Evolutionary conservation across 208 protist genomes (phyloP).

Genomic region (Wallacemonas collosoma): DNA sequence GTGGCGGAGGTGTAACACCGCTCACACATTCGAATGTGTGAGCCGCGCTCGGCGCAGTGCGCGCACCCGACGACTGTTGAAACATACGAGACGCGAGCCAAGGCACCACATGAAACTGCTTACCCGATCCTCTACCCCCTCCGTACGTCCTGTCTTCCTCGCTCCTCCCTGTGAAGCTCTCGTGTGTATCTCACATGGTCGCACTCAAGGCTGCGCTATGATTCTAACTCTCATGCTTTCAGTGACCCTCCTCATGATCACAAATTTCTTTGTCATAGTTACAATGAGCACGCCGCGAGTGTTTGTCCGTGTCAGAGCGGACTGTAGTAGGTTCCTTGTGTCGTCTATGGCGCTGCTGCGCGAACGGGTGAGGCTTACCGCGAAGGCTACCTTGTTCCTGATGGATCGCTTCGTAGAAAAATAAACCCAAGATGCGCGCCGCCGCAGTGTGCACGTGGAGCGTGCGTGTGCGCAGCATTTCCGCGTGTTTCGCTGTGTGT

Average conservation of each 20-base stretch:
- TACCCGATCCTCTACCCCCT: no score
- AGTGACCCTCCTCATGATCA: slow-evolving; percentile 29
- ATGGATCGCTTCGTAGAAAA: slow-evolving; percentile 64
- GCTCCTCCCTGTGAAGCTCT: neutral
- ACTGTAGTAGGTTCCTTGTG: neutral
- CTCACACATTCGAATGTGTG: no score
- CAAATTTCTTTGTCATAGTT: slow-evolving; percentile 47
- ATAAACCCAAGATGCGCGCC: slow-evolving; percentile 43
- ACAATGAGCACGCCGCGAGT: slow-evolving; percentile 26
- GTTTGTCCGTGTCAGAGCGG: no score
- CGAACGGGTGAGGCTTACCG: slow-evolving; percentile 53
- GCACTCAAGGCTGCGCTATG: slow-evolving; percentile 8
- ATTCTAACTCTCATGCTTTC: slow-evolving; percentile 35
- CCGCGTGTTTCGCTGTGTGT: neutral
- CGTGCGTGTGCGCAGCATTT: neutral
- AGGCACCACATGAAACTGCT: no score
- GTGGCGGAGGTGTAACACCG: no score
- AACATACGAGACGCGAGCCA: no score
- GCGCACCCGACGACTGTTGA: no score
- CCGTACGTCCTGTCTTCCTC: neutral
- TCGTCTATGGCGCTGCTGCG: slow-evolving; percentile 2
- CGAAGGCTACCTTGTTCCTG: slow-evolving; percentile 38
- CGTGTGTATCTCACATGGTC: neutral
- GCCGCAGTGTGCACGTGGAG: neutral
- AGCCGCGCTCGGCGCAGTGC: no score